These are phyloP conservation scores for Clathrospora elynae DNA, from an alignment of 2,329 filamentous ascomycete species.

Conservation along the genomic window DNA sequence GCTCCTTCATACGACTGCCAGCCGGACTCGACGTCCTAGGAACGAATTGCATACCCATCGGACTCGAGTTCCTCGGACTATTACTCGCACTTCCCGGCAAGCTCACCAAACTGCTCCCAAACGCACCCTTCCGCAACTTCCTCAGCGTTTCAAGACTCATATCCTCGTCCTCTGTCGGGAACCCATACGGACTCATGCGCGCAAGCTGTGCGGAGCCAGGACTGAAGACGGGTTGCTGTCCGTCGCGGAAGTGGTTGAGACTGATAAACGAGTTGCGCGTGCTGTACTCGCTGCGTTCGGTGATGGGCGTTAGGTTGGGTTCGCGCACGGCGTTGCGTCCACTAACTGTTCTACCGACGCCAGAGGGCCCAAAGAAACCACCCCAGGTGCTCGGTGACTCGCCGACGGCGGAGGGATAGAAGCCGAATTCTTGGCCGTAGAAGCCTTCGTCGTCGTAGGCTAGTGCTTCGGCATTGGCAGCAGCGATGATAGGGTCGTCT, in stretches of 20 bases:
- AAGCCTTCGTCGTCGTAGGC: constrained; percentile 92
- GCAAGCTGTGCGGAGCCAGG: constrained; percentile 80
- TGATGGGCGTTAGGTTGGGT: constrained; percentile 94
- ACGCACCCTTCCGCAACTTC: constrained; percentile 74
- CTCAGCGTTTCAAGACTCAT: constrained; percentile 76
- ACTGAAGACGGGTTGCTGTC: constrained; percentile 62
- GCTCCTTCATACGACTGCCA: constrained; percentile 37
- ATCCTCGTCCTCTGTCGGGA: constrained; percentile 60
- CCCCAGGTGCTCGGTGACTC: constrained; percentile 72
- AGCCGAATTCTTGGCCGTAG: constrained; percentile 96
- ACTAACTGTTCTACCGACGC: constrained; percentile 69
- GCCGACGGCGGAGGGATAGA: constrained; percentile 71
- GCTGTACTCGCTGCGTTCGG: constrained; percentile 92
- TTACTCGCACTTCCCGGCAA: constrained; percentile 57
- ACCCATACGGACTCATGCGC: constrained; percentile 59
- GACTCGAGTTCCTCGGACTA: constrained; percentile 46
- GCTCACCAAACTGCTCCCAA: constrained; percentile 80
- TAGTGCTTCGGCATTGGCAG: constrained; percentile 90
- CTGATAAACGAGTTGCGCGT: constrained; percentile 91
- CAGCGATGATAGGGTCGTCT: constrained; percentile 90
- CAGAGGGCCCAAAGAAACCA: constrained; percentile 84
- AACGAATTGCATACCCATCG: constrained; percentile 46
- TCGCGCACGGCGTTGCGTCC: constrained; percentile 70
- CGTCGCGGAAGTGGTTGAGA: constrained; percentile 60
- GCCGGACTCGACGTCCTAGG: constrained; percentile 37